Evolutionary conservation across 805 yeast species (phyloP), one percentile per base, ranked within the genome.

Genomic region (Danielozyma ontarioensis): DNA sequence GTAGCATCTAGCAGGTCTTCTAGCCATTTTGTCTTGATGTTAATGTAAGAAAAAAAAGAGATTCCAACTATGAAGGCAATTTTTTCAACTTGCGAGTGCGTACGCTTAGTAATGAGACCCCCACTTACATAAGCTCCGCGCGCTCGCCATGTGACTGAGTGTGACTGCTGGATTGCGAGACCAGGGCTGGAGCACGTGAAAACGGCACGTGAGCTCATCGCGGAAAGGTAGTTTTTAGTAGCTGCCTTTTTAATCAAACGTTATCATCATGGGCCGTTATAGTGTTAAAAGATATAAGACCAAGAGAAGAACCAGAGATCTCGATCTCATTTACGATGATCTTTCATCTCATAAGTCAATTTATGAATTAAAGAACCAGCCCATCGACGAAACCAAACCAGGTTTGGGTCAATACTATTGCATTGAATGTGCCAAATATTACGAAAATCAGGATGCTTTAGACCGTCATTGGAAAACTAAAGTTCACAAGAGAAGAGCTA

Each of bases 1-100:
- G 96, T 93, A 93, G 81, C 98, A 93, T 83, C 97, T 87, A 82
- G 98, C 98, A 75, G 98, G 98, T 84, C 97, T 90, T 80, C 97
- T 88, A 74, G 97, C 97, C 97, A 90, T 90, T 70, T 82, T 85
- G 79, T 70, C 67, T 59, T 40, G 29, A 22, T 31, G 7, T 18
- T 36, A 61, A 26, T 26, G 17, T 5, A 26, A 15, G 28, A 13
- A 5, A 5, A 14, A 26, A 26, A 26, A n/a, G 13, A n/a, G 10
- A 19, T n/a, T n/a, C n/a, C n/a, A n/a, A n/a, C n/a, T n/a, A n/a
- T n/a, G n/a, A n/a, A n/a, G n/a, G n/a, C n/a, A n/a, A n/a, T n/a
- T n/a, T n/a, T n/a, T n/a, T n/a, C n/a, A n/a, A n/a, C n/a, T n/a
- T n/a, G n/a, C n/a, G n/a, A n/a, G n/a, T n/a, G n/a, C n/a, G n/a